Percentiles rank a stretch among this genome's conserved stretches.
These are phyloP conservation scores for Podaxis sp. DNA, from an alignment of 768 basidiomycete genomes.

Conservation along the genomic window DNA sequence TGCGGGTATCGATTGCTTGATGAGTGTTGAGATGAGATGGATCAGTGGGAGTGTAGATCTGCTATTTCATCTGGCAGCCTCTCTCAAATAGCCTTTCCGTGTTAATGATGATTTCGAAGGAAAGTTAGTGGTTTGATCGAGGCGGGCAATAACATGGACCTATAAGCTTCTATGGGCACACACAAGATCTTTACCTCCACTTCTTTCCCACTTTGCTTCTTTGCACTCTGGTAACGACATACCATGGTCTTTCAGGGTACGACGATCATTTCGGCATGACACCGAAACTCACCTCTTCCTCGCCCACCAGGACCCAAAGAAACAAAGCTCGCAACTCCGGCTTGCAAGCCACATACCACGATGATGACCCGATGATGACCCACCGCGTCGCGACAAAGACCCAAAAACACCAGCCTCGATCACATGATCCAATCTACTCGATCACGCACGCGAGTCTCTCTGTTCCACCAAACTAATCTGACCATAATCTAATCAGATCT, in stretches of 20 bases:
- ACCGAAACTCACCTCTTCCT: too few species aligned
- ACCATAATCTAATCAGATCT: background rate
- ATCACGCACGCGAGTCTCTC: background rate
- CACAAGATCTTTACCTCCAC: background rate
- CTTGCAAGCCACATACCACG: too few species aligned
- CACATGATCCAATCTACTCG: background rate
- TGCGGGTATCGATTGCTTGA: background rate
- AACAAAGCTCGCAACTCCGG: too few species aligned
- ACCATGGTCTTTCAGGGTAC: too few species aligned
- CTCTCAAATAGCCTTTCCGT: background rate
- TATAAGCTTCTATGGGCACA: background rate
- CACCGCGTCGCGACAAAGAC: too few species aligned
- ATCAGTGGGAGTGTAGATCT: background rate
- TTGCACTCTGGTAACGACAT: background rate
- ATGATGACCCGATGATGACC: too few species aligned
- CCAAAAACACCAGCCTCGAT: background rate
- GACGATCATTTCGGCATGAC: too few species aligned
- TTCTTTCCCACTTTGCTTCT: background rate
- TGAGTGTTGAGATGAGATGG: background rate
- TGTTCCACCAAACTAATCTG: background rate
- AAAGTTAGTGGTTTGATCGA: background rate
- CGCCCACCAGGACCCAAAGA: too few species aligned
- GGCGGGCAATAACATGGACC: background rate
- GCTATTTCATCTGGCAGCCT: background rate
- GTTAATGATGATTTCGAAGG: background rate